These are phyloP conservation scores for Alnus rubra DNA, from an alignment of 306 rosid genomes.

Conservation along the genomic window DNA sequence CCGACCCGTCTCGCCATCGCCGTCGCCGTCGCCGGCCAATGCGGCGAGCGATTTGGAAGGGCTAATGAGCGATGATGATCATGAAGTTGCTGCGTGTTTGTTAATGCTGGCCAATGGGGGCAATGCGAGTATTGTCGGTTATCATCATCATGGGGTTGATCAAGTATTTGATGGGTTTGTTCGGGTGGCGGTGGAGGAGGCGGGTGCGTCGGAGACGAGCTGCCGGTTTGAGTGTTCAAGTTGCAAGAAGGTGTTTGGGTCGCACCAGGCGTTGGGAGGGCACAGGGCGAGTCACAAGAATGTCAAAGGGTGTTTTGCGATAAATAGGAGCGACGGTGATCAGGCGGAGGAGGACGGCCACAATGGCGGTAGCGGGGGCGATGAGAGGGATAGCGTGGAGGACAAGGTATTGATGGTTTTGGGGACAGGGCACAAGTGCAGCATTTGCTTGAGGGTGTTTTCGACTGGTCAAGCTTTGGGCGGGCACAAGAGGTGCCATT, in stretches of 20 bases:
- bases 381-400: not conserved
- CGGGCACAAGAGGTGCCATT: constrained; percentile 69
- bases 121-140: not conserved
- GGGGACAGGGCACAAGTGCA: constrained; percentile 47
- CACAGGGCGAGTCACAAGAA: constrained; percentile 81
- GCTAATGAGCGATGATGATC: constrained; percentile 46
- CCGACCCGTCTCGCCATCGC: not conserved
- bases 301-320: constrained; percentile 70
- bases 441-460: constrained; percentile 56
- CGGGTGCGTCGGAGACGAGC: not conserved
- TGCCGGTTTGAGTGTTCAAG: constrained; percentile 61
- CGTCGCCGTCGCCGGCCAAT: no score
- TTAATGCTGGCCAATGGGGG: constrained; percentile 48
- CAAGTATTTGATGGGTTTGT: not conserved
- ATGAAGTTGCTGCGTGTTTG: constrained; percentile 58
- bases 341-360: not conserved
- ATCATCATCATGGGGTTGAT: not conserved
- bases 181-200: not conserved
- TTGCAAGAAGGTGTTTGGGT: constrained; percentile 79
- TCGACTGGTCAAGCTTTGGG: constrained; percentile 67
- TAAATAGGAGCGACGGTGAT: constrained; percentile 31
- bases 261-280: constrained; percentile 79
- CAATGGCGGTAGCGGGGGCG: not conserved
- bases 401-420: constrained; percentile 18
- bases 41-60: not conserved